Percentiles rank a stretch among this genome's conserved stretches.
Conservation (phyloP, 2,329 filamentous ascomycete genomes). For the Beauveria pseudobassiana region DNA sequence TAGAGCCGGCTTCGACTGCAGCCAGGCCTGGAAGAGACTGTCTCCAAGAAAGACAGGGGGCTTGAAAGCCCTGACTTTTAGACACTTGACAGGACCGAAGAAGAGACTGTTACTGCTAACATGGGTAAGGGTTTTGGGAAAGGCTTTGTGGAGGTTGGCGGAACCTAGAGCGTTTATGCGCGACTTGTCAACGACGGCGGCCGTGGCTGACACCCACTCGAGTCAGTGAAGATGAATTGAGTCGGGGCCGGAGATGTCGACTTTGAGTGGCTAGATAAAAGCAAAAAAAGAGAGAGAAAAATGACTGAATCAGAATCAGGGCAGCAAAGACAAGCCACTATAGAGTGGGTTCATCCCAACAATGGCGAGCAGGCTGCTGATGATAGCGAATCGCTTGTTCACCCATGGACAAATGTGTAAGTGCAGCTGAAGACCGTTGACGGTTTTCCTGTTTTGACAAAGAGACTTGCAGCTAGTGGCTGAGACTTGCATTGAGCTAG, state of each 20-base stretch:
- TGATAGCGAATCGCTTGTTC: not conserved
- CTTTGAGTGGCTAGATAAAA: not conserved
- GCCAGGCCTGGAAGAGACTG: not conserved
- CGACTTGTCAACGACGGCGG: not conserved
- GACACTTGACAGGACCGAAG: slow-evolving; percentile 3
- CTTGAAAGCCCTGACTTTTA: not conserved
- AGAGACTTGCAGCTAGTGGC: slow-evolving; percentile 1
- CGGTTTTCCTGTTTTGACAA: slow-evolving; percentile 5
- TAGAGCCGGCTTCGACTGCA: not conserved
- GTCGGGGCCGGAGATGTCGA: not conserved
- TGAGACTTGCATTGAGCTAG: slow-evolving; percentile 4
- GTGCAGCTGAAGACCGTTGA: slow-evolving; percentile 6
- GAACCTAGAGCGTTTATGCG: slow-evolving; percentile 7
- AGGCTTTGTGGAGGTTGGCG: slow-evolving; percentile 3
- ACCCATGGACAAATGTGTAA: not conserved
- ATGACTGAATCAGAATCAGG: not conserved
- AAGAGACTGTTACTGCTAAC: not conserved
- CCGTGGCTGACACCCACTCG: slow-evolving; percentile 5
- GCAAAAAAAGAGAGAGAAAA: not conserved
- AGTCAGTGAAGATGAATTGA: slow-evolving; percentile 3
- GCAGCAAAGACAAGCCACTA: not conserved
- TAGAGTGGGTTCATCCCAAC: slow-evolving; percentile 6
- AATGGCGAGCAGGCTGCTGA: not conserved
- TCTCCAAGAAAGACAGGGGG: not conserved
- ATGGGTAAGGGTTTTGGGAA: slow-evolving; percentile 8